phyloP scores from a whole-genome alignment of 768 basidiomycete genomes.

The Kwoniella bestiolae region DNA sequence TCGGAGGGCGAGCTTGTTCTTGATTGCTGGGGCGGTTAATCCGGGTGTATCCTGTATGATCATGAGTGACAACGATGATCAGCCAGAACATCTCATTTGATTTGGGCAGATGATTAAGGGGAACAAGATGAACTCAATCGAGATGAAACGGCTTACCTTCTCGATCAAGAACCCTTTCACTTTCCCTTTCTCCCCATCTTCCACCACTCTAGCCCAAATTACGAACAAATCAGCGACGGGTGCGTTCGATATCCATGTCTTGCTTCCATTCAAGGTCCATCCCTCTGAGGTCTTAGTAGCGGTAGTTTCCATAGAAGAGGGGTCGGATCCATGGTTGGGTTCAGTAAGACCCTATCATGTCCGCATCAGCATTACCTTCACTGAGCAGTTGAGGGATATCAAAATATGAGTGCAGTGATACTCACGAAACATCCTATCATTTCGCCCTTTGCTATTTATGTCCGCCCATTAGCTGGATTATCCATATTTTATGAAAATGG shows the following conservation, averaged over 20 bases:
- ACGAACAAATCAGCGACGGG: slow-evolving; percentile 92
- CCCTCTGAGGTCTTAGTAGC: slow-evolving; percentile 83
- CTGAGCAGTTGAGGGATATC: not conserved
- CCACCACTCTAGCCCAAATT: slow-evolving; percentile 74
- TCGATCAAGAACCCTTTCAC: slow-evolving; percentile 88
- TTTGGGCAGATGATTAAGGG: too few species aligned
- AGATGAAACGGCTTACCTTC: slow-evolving; percentile 77
- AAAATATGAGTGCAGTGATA: slow-evolving; percentile 28
- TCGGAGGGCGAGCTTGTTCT: slow-evolving; percentile 89
- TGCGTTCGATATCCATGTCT: slow-evolving; percentile 97
- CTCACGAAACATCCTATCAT: slow-evolving; percentile 89
- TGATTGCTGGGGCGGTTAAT: slow-evolving; percentile 81
- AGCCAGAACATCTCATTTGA: not conserved
- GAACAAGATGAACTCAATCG: too few species aligned
- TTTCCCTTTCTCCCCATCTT: slow-evolving; percentile 61
- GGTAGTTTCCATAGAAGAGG: slow-evolving; percentile 94
- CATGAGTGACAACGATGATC: not conserved
- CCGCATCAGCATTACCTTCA: slow-evolving; percentile 1
- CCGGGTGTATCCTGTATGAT: slow-evolving; percentile 72
- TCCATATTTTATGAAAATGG: too few species aligned
- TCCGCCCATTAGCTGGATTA: not conserved
- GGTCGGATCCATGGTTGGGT: slow-evolving; percentile 95
- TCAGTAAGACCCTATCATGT: slow-evolving; percentile 81
- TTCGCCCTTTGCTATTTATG: slow-evolving; percentile 73
- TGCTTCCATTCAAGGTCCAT: slow-evolving; percentile 83